Conservation (phyloP, 768 basidiomycete species). For the Ramaria rubella region DNA sequence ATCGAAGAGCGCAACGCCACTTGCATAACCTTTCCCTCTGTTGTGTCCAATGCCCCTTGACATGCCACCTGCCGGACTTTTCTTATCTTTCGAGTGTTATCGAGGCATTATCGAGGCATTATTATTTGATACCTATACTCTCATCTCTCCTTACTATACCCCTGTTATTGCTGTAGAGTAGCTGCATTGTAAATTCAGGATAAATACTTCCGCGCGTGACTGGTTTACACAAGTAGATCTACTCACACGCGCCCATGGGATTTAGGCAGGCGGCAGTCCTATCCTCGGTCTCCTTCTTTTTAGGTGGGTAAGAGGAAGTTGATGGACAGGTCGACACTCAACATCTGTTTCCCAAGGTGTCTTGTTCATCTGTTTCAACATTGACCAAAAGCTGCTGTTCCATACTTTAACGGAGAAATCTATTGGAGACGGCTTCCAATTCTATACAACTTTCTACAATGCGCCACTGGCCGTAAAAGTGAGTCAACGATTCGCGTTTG, state of each 20-base stretch:
- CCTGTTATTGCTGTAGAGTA: slow-evolving; percentile 1
- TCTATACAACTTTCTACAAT: slow-evolving; percentile 90
- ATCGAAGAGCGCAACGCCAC: slow-evolving; percentile 7
- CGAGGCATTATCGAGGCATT: background rate
- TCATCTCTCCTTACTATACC: slow-evolving; percentile 1
- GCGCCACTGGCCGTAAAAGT: slow-evolving; percentile 93
- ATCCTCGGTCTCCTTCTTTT: slow-evolving; percentile 81
- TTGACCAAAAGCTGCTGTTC: slow-evolving; percentile 84
- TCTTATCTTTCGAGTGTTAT: background rate
- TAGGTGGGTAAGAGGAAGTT: background rate
- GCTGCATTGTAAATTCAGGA: background rate
- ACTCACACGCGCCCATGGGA: slow-evolving; percentile 48
- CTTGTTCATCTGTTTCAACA: slow-evolving; percentile 76
- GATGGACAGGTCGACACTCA: background rate
- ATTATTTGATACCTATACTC: slow-evolving; percentile 1
- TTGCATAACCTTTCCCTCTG: slow-evolving; percentile 1
- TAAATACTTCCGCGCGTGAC: background rate
- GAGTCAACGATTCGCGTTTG: slow-evolving; percentile 15
- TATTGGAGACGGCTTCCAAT: slow-evolving; percentile 73
- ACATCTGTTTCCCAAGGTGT: slow-evolving; percentile 43
- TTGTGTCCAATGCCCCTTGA: background rate
- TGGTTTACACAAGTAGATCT: background rate
- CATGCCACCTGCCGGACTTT: background rate
- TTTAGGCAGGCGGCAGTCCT: slow-evolving; percentile 88
- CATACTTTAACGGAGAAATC: slow-evolving; percentile 54